These are phyloP conservation scores for Choanephora cucurbitarum DNA, from an alignment of 371 early-diverging fungal genomes.

Conservation along the genomic window DNA sequence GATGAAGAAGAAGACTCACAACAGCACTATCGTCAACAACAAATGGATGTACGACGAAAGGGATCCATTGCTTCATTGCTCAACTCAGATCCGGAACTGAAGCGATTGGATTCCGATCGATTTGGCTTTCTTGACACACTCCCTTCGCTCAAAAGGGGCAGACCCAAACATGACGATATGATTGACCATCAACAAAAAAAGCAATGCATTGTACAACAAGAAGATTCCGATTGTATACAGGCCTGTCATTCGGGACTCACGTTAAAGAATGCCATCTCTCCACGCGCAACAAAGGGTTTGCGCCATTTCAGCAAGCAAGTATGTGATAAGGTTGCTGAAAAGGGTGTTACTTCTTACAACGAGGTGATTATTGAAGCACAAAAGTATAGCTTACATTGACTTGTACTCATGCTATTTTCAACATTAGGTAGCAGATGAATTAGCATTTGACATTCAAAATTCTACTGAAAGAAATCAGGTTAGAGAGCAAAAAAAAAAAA, in stretches of 20 bases:
- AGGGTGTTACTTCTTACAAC: slow-evolving; percentile 65
- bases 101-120: slow-evolving; percentile 24
- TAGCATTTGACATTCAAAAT: slow-evolving; percentile 28
- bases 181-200: neutral
- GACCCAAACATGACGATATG: slow-evolving; percentile 24
- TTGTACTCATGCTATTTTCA: too few relatives aligned
- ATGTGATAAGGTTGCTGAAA: slow-evolving; percentile 65
- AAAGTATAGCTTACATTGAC: too few relatives aligned
- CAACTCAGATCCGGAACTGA: slow-evolving; percentile 32
- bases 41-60: slow-evolving; percentile 29
- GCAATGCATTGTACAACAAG: slow-evolving; percentile 5
- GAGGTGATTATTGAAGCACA: slow-evolving; percentile 41
- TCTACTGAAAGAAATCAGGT: slow-evolving; percentile 2
- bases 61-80: slow-evolving; percentile 49
- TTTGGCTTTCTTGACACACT: slow-evolving; percentile 18
- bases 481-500: slow-evolving; percentile 1
- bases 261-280: slow-evolving; percentile 4
- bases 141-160: slow-evolving; percentile 24
- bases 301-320: slow-evolving; percentile 66
- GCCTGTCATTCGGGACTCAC: slow-evolving; percentile 18
- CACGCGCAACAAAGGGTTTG: slow-evolving; percentile 50
- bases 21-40: slow-evolving; percentile 7
- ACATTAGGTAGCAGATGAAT: slow-evolving; percentile 33
- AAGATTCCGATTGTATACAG: slow-evolving; percentile 2
- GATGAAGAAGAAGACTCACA: slow-evolving; percentile 18